Evolutionary conservation across 2,329 filamentous ascomycete genomes (phyloP).

Genomic region (Blastomyces silverae): DNA sequence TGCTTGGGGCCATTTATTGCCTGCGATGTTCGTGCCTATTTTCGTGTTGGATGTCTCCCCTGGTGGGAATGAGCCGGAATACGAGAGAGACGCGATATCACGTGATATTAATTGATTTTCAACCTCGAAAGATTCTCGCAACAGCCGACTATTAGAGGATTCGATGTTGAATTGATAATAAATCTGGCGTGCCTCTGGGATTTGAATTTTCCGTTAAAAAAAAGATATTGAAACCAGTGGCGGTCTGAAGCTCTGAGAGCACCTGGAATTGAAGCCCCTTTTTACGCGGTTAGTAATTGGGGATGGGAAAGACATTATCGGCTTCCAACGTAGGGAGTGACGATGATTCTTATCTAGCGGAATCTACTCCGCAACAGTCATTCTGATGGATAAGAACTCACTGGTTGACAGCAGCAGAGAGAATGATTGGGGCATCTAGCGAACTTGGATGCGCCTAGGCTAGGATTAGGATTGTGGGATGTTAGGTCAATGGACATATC

Average conservation of each 20-base stretch:
- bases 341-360: slow-evolving; percentile 34
- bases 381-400: slow-evolving; percentile 46
- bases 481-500: background rate
- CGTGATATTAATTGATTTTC: slow-evolving; percentile 9
- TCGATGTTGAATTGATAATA: background rate
- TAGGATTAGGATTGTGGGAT: too few relatives aligned
- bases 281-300: background rate
- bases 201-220: background rate
- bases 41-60: background rate
- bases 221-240: background rate
- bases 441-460: slow-evolving; percentile 42
- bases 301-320: background rate
- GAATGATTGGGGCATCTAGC: slow-evolving; percentile 49
- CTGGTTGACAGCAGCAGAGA: slow-evolving; percentile 47
- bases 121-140: too few relatives aligned
- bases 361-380: slow-evolving; percentile 35
- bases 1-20: slow-evolving; percentile 23
- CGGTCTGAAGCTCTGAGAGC: background rate
- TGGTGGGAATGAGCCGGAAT: background rate
- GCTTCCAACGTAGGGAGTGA: slow-evolving; percentile 18
- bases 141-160: too few relatives aligned
- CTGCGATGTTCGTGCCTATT: background rate
- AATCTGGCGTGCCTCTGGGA: background rate
- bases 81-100: slow-evolving; percentile 11
- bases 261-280: too few relatives aligned